Percentiles rank a stretch among this genome's conserved stretches.
Conservation (phyloP, 2,329 filamentous ascomycete species). For the Annulohypoxylon truncatum region DNA sequence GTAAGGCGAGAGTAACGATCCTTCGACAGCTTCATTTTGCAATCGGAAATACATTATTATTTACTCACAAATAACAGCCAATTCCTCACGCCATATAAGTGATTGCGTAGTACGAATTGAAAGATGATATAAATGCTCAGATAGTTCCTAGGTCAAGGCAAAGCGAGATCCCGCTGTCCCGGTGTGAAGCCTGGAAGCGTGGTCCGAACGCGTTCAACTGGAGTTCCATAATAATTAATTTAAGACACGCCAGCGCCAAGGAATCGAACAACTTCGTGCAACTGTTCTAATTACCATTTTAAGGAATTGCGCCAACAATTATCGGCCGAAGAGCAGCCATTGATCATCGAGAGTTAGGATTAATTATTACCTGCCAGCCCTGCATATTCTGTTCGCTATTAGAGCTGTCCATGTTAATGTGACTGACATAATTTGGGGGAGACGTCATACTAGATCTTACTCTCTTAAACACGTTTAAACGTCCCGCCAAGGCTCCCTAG, state of each 20-base stretch:
- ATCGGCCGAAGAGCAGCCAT: not conserved
- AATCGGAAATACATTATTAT: not conserved
- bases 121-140: not conserved
- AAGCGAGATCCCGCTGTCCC: not conserved
- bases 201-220: not conserved
- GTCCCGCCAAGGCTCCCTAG: not conserved
- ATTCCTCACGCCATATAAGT: not conserved
- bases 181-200: not conserved
- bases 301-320: not conserved
- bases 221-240: conserved; percentile 4
- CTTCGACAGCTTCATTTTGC: not conserved
- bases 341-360: not conserved
- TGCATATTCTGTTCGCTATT: not conserved
- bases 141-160: not conserved
- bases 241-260: conserved; percentile 9
- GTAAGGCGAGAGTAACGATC: not conserved
- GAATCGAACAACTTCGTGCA: not conserved
- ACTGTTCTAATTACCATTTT: conserved; percentile 3
- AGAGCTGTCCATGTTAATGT: not conserved
- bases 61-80: not conserved
- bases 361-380: too few relatives aligned
- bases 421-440: not conserved
- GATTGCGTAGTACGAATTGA: not conserved
- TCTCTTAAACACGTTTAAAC: not conserved
- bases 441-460: not conserved